Evolutionary conservation across 2,329 filamentous ascomycete species (phyloP), one percentile per base, ranked within the genome.

Genomic region (Fusarium sp.): DNA sequence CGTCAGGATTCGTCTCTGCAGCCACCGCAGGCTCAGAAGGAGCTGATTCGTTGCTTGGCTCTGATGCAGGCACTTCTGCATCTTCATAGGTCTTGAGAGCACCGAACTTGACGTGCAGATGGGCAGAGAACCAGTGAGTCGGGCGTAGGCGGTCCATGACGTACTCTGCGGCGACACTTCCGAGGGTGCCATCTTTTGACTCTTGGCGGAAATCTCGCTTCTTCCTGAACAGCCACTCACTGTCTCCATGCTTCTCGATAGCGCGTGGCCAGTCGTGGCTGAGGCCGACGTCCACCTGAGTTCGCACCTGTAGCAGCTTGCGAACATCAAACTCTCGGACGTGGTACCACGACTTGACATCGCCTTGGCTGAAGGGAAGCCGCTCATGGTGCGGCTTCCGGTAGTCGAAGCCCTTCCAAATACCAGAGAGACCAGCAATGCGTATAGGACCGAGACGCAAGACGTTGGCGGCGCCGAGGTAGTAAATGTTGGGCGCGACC

Each of bases 401-500:
- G 83, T 97, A 99, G 83, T 98, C 93, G 78, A 92, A 93, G 2
- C 92, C 93, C 82, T 98, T 98, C 93, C 94, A 99, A 73, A 99
- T 99, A 7, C 96, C 96, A 62, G 94, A 96, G 81, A 98, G 86
- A 6, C 93, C 96, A 38, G 94, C 94, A 71, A 99, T 97, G 24
- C 96, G 91, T 58, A 99, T 84, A 2, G 94, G 93, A 0, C 96
- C 96, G 35, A 97, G 86, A 20, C 93, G 92, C 45, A 99, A 81
- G 10, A 99, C 92, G 80, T 97, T 98, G 69, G 96, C 94, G 37
- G 95, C 94, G 58, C 96, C 96, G 82, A 98, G 89, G 84, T 98
- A 99, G 86, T 98, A 99, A 73, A 99, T 98, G 76, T 96, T 97
- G 10, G 94, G 95, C 9, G 96, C 96, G 7, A 94, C 96, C 96